A percentile compares a stretch with the other conserved stretches of the same genome.
phyloP scores from a whole-genome alignment of 345 rosid species.

The Atalantia buxifolia region DNA sequence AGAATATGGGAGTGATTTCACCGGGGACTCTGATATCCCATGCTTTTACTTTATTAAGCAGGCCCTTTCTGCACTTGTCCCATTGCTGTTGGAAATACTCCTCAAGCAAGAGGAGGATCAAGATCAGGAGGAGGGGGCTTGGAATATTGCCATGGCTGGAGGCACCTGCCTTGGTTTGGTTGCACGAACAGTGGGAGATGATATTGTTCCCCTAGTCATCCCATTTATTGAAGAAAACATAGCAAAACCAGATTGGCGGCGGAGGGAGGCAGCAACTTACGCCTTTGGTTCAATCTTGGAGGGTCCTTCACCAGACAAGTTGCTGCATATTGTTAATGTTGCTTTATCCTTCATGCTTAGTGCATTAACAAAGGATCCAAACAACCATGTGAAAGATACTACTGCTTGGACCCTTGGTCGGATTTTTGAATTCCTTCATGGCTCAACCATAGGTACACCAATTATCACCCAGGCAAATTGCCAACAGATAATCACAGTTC shows the following conservation, averaged over 20 bases:
- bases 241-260: slow-evolving; percentile 34
- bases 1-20: slow-evolving; percentile 47
- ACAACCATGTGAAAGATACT: slow-evolving; percentile 43
- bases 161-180: slow-evolving; percentile 38
- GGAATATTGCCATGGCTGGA: slow-evolving; percentile 60
- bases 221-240: slow-evolving; percentile 37
- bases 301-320: slow-evolving; percentile 31
- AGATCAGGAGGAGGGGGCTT: slow-evolving; percentile 70
- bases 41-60: slow-evolving; percentile 60
- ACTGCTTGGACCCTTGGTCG: slow-evolving; percentile 48
- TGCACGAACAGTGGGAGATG: slow-evolving; percentile 33
- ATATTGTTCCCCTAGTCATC: slow-evolving; percentile 29
- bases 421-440: slow-evolving; percentile 43
- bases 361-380: slow-evolving; percentile 39
- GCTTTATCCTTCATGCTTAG: slow-evolving; percentile 34
- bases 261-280: slow-evolving; percentile 35
- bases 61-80: slow-evolving; percentile 60
- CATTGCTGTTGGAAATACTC: slow-evolving; percentile 55
- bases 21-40: slow-evolving; percentile 52
- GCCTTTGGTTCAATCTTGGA: slow-evolving; percentile 34
- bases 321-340: slow-evolving; percentile 20
- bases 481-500: slow-evolving; percentile 38
- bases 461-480: slow-evolving; percentile 37
- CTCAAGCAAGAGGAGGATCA: slow-evolving; percentile 74
- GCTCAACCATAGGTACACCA: slow-evolving; percentile 35